Evolutionary conservation across 2,329 filamentous ascomycete species (phyloP), one percentile per base, ranked within the genome.

Genomic region (Onygena corvina): DNA sequence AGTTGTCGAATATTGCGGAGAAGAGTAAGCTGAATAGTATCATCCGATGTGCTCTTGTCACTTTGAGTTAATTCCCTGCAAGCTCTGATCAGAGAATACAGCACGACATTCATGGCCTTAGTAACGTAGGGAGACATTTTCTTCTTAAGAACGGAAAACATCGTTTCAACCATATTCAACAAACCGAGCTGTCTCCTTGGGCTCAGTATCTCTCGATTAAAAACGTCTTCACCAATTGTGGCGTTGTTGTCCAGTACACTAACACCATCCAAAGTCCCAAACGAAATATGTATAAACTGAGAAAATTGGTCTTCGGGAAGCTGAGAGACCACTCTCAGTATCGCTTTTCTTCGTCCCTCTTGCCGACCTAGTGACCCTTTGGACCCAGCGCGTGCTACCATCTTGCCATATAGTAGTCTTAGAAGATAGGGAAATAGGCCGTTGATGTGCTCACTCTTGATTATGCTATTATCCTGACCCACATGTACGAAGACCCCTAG

Each of bases 171-270:
- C 86, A 96, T 92, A 61, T 93, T 94, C 47, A 94, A 70, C 61
- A 95, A 80, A 71, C 93, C 92, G 51, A 92, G 77, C 64, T 95
- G 90, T 64, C 89, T 92, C 59, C 89, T 79, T 8, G 76, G 68
- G 12, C 78, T 76, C 21, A 89, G 67, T 9, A 83, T 54, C 38
- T 85, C 77, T 31, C 23, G 14, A n/a, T 9, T 31, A n/a, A 29
- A 4, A 7, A 16, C 23, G 18, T 46, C n/a, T 12, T 46, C 42
- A 8, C 18, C 23, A 21, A 30, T 21, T 21, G 20, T 7, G 6
- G 23, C 42, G 18, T 46, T 9, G 23, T 73, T 67, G 1, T 71
- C 64, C 45, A 88, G 76, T 1, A 73, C 61, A 49, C 75, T 69
- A 11, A 87, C 66, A 35, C 75, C 71, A 31, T 74, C 76, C 14